A percentile compares a stretch with the other conserved stretches of the same genome.
These are phyloP conservation scores for Tuber melanosporum DNA, from an alignment of 495 filamentous ascomycete species.

Conservation along the genomic window DNA sequence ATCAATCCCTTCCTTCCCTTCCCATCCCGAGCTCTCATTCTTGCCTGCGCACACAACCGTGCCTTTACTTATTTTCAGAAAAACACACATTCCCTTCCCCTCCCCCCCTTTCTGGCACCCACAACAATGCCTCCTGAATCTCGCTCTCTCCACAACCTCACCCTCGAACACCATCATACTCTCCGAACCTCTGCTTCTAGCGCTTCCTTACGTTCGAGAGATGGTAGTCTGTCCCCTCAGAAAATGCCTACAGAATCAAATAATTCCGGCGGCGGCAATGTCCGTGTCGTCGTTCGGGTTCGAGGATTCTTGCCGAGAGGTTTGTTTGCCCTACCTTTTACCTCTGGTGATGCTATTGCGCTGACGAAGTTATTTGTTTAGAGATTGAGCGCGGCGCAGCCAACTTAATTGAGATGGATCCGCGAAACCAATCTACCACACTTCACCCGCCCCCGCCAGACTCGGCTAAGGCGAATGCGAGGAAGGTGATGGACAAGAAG, in stretches of 20 bases:
- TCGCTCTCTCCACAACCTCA: conserved; percentile 56
- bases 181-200: conserved; percentile 50
- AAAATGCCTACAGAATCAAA: conserved; percentile 32
- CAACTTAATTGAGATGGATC: conserved; percentile 88
- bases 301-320: conserved; percentile 83
- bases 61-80: background rate
- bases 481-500: conserved; percentile 79
- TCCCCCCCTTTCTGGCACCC: background rate
- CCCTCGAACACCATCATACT: conserved; percentile 46
- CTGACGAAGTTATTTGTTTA: conserved; percentile 41
- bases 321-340: conserved; percentile 45
- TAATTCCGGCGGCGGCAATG: conserved; percentile 64
- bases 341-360: background rate
- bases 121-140: conserved; percentile 28
- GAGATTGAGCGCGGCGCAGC: conserved; percentile 72
- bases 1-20: background rate
- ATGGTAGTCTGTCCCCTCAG: conserved; percentile 51
- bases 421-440: conserved; percentile 69
- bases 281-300: conserved; percentile 88
- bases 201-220: conserved; percentile 65
- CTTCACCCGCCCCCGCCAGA: conserved; percentile 61
- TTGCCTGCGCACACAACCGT: background rate
- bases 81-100: background rate
- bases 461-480: conserved; percentile 64
- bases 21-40: background rate